These are phyloP conservation scores for Candida tetrigidarum DNA, from an alignment of 1,139 yeast genomes.

Conservation along the genomic window DNA sequence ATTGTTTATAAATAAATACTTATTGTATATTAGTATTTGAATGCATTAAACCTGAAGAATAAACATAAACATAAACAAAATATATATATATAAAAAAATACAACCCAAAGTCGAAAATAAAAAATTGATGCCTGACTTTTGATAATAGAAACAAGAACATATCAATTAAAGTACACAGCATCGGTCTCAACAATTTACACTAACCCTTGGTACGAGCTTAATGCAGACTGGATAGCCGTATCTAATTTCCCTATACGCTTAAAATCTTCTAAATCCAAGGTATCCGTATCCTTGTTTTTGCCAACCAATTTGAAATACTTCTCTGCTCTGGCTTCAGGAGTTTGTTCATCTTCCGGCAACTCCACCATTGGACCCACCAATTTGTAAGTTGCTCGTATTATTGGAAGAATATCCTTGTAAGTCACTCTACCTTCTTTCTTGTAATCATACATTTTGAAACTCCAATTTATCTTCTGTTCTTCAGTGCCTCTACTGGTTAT, in stretches of 20 bases:
- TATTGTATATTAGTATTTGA: slow-evolving; percentile 1
- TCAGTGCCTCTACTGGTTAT: slow-evolving; percentile 86
- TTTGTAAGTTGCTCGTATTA: slow-evolving; percentile 84
- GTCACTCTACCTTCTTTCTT: slow-evolving; percentile 76
- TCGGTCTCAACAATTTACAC: slow-evolving; percentile 37
- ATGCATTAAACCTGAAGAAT: neutral
- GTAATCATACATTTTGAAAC: slow-evolving; percentile 85
- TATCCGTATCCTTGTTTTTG: slow-evolving; percentile 66
- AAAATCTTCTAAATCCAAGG: slow-evolving; percentile 78
- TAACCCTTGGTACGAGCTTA: slow-evolving; percentile 79
- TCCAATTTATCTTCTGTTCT: slow-evolving; percentile 87
- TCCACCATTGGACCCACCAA: slow-evolving; percentile 97
- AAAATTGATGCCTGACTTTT: too few relatives aligned
- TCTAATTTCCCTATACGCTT: slow-evolving; percentile 80
- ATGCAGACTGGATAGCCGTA: slow-evolving; percentile 78
- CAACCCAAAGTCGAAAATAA: too few relatives aligned
- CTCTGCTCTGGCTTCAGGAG: slow-evolving; percentile 86
- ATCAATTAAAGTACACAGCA: too few relatives aligned
- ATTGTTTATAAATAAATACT: neutral
- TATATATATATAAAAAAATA: too few relatives aligned
- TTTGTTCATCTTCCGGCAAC: slow-evolving; percentile 87
- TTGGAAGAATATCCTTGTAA: slow-evolving; percentile 77
- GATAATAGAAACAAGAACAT: too few relatives aligned
- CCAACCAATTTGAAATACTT: slow-evolving; percentile 79
- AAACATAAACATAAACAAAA: too few relatives aligned